Base-by-base conservation (phyloP, 1,284 basidiomycete species). In the Apiotrichum sp. region DNA sequence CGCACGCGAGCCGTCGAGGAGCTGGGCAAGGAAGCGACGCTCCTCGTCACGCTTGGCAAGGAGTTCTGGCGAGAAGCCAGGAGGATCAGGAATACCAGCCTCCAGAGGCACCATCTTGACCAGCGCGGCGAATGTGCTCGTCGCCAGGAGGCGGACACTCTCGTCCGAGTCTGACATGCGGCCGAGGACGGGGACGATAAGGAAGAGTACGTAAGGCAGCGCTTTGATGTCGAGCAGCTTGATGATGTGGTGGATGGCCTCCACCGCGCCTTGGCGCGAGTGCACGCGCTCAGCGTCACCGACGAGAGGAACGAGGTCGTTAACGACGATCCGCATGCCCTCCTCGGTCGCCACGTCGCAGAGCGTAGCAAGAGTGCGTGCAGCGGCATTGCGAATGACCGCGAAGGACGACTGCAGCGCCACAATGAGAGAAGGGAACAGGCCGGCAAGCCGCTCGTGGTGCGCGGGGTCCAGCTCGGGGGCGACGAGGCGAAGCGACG, bases 41-140 rank as follows among this genome's bases (percentile, higher is more conserved):
- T 99, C 96, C 6, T 83, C 82, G 54, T 95, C 86, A 40, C 91
- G 85, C 58, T 87, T 88, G 62, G 86, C 86, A 35, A 98, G 78
- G n/a, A 98, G 79, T 56, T 93, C 92, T 47, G 86, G 82, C 0
- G 96, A 86, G 78, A 99, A 97, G 14, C 88, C 89, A 11, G 87
- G 86, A 38, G 96, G 96, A 72, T 98, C 92, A 6, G 95, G 95
- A 38, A 98, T 80, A 52, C 95, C 96, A 62, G 91, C 89, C 89
- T 98, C 96, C 1, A 99, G 81, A 4, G 96, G 96, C 6, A 98
- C 92, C 87, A 99, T 95, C 80, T 98, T 98, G 65, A 99, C 89
- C n/a, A 99, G 79, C 2, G 91, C 88, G 0, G 96, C 96, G 72
- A 99, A 99, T 0, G 93, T 96, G 69, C 93, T 93, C 7, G 96